Base-by-base conservation (phyloP, 2,329 filamentous ascomycete genomes). In the Hymenoscyphus linearis region DNA sequence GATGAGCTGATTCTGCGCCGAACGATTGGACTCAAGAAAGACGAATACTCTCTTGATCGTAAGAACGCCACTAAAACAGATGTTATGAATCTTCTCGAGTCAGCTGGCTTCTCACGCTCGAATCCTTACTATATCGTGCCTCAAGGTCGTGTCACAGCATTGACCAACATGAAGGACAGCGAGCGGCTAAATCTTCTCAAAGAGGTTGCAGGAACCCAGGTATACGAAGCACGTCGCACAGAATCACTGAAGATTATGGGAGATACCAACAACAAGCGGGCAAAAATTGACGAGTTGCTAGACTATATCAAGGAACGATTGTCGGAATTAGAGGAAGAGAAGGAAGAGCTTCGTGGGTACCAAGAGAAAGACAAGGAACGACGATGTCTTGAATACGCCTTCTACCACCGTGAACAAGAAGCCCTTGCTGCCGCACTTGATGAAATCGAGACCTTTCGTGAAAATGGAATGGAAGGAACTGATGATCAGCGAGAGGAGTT, bases 101-200 rank as follows among this genome's bases (percentile, higher is more conserved):
- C 92, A 7, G 95, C 95, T 14, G 95, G 95, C 22, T 98, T 99
- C 76, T 98, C 93, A 64, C 87, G 92, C 67, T 96, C 93, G 61
- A 99, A 99, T 74, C 95, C 95, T 27, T 99, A 98, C 80, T 99
- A 99, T 75, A 99, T 99, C 70, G 96, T 99, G 1, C 95, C 96
- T 0, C 95, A 99, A 75, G 95, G 95, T 59, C 91, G 95, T 72
- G 93, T 99, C 63, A 98, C 95, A 0, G 88, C 91, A 26, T 81
- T 99, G 72, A 99, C 95, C 52, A 99, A 98, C 74, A 99, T 99
- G 95, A 97, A 97, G 76, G 95, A 99, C 74, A 86, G 87, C 0
- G 93, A 97, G 74, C 85, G 95, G 58, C 78, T 99, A 65, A 93
- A 89, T 67, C 79, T 99, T 62, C 78, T 99, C 64, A 99, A 99